phyloP scores from a whole-genome alignment of 2,329 filamentous ascomycete genomes.

The Colletotrichum lini region DNA sequence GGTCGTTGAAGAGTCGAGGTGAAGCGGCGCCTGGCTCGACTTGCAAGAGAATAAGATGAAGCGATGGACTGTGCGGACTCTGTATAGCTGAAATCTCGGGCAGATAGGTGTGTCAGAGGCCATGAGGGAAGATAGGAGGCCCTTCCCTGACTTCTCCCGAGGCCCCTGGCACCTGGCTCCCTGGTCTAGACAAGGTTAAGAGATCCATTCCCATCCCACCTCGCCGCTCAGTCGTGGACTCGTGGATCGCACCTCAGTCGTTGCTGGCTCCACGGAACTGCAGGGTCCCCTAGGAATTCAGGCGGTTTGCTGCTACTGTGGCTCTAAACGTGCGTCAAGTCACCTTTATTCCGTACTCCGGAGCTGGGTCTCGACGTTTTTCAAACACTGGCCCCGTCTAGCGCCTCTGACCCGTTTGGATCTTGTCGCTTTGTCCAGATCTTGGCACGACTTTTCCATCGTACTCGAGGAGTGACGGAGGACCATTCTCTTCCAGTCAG shows the following conservation, averaged over 20 bases:
- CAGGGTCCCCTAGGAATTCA: constrained; percentile 28
- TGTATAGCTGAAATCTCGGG: neutral
- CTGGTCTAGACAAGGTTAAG: constrained; percentile 1
- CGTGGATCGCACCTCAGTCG: constrained; percentile 1
- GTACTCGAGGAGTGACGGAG: neutral
- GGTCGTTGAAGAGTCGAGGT: constrained; percentile 1
- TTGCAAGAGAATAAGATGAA: constrained; percentile 7
- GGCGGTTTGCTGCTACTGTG: constrained; percentile 26
- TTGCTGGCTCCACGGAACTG: constrained; percentile 24
- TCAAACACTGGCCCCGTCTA: constrained; percentile 39
- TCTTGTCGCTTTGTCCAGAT: constrained; percentile 9
- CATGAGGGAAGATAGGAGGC: constrained; percentile 22
- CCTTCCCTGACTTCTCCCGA: constrained; percentile 19
- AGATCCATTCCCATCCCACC: constrained; percentile 9
- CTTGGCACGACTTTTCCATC: constrained; percentile 6
- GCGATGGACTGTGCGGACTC: neutral
- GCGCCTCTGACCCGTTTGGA: constrained; percentile 19
- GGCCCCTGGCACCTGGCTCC: neutral
- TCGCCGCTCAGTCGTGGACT: constrained; percentile 12
- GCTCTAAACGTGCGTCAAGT: constrained; percentile 41
- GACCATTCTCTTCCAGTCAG: neutral
- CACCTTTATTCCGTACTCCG: constrained; percentile 30
- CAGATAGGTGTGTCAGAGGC: neutral
- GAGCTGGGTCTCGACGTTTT: constrained; percentile 34
- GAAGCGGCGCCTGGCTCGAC: constrained; percentile 1